Evolutionary conservation across 108 stramenopile species (phyloP).

Genomic region (Cyclotella distinguenda): DNA sequence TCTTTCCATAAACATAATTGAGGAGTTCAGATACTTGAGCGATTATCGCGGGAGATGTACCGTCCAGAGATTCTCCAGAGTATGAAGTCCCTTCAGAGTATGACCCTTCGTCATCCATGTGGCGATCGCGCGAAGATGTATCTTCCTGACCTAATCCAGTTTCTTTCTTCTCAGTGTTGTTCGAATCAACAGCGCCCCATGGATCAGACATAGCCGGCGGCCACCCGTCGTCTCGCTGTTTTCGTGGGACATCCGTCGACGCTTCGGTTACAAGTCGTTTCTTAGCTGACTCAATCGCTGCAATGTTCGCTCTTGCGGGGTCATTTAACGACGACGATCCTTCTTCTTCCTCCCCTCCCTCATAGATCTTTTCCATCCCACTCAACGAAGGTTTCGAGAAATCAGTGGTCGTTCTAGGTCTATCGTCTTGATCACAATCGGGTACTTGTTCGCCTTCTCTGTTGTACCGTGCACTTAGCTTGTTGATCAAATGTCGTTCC

Average conservation of each 20-base stretch:
- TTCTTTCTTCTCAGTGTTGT: slow-evolving; percentile 22
- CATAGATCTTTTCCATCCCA: slow-evolving; percentile 48
- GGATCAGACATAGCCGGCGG: slow-evolving; percentile 47
- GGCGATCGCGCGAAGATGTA: slow-evolving; percentile 17
- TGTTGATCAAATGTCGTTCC: slow-evolving; percentile 83
- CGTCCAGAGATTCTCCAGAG: slow-evolving; percentile 61
- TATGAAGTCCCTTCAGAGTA: slow-evolving; percentile 60
- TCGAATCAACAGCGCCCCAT: slow-evolving; percentile 35
- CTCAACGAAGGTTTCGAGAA: slow-evolving; percentile 20
- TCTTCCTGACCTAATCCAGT: slow-evolving; percentile 12
- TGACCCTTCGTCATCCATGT: slow-evolving; percentile 52
- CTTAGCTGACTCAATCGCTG: slow-evolving; percentile 61
- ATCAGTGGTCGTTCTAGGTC: background rate
- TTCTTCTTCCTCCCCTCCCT: slow-evolving; percentile 36
- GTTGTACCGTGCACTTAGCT: slow-evolving; percentile 77
- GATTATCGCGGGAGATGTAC: slow-evolving; percentile 87
- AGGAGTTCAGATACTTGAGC: slow-evolving; percentile 90
- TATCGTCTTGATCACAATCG: slow-evolving; percentile 11
- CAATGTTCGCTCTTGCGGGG: slow-evolving; percentile 37
- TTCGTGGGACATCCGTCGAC: slow-evolving; percentile 10
- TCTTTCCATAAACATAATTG: slow-evolving; percentile 90
- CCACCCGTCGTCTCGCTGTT: slow-evolving; percentile 33
- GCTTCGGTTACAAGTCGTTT: slow-evolving; percentile 53
- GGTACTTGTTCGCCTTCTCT: slow-evolving; percentile 53
- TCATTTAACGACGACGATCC: slow-evolving; percentile 37